Evolutionary conservation across 148 eudicot species (phyloP), one percentile per base, ranked within the genome.

Genomic region (Simmondsia chinensis): DNA sequence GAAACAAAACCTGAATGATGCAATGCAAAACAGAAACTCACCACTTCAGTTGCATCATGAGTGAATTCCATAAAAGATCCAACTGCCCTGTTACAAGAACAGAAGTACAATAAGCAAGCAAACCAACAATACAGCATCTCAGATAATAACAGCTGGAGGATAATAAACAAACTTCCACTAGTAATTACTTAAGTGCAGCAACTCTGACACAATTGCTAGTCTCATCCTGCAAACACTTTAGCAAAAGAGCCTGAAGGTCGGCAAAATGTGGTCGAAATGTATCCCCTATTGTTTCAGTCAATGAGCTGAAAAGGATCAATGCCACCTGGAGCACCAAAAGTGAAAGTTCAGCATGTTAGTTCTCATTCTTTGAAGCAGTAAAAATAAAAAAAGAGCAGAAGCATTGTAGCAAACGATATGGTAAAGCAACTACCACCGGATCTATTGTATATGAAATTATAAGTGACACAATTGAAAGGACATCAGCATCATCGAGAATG

Each of bases 41-140:
- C 97, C 78, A 89, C 87, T 69, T 89, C 95, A 44, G 58, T 43
- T 68, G 68, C 82, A 68, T 84, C 97, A 46, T 69, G 77, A 53
- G 94, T 78, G 75, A 79, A 84, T 77, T 89, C 97, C 23, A 89
- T 71, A 69, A 89, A 89, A 48, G 97, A 81, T 23, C 97, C 97
- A 51, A 89, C 82, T 49, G 97, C 95, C 93, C 97, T 89, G 76
- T 9, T 25, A 57, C 48, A 39, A 47, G 10, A 27, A 66, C 38
- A 15, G 57, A 44, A 39, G 34, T 53, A 26, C 39, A 43, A 25
- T 43, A 43, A 37, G 40, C 36, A 57, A 45, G 22, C 39, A 39
- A 53, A 17, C 21, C 18, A 42, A 65, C 14, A 28, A 30, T 29
- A 28, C 9, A 23, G 9, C 21, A 24, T 30, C 19, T 55, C 13